These are phyloP conservation scores for Funneliformis caledonium DNA, from an alignment of 371 early-diverging fungal species.

Conservation along the genomic window DNA sequence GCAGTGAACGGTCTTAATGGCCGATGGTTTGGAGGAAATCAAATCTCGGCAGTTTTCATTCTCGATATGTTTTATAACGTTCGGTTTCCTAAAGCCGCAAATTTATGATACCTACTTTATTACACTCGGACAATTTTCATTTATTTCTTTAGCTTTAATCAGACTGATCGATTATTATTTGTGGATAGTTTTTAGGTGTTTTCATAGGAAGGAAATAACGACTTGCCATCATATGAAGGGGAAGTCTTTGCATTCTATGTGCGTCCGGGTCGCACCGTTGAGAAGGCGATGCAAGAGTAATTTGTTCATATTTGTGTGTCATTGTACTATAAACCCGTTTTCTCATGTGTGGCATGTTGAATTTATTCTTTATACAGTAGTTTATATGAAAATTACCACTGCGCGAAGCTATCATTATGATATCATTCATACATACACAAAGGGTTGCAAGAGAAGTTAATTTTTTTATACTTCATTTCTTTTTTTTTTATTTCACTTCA, in stretches of 20 bases:
- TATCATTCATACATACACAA: constrained; percentile 36
- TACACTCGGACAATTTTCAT: not conserved
- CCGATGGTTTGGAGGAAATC: constrained; percentile 82
- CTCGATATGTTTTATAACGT: constrained; percentile 74
- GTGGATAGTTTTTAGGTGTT: constrained; percentile 39
- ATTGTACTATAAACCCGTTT: constrained; percentile 29
- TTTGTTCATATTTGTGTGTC: constrained; percentile 40
- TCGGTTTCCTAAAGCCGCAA: constrained; percentile 61
- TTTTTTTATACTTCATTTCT: constrained; percentile 28
- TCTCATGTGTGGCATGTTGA: constrained; percentile 39
- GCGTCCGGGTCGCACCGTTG: constrained; percentile 23
- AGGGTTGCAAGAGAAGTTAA: constrained; percentile 41
- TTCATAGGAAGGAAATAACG: constrained; percentile 24
- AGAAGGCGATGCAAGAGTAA: constrained; percentile 37
- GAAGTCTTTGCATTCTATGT: constrained; percentile 30
- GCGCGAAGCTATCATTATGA: constrained; percentile 38
- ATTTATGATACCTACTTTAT: constrained; percentile 41
- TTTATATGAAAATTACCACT: constrained; percentile 38
- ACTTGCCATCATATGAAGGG: constrained; percentile 31
- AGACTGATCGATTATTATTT: constrained; percentile 38
- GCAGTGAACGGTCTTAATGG: constrained; percentile 73
- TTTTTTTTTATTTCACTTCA: constrained; percentile 24
- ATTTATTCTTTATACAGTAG: constrained; percentile 38
- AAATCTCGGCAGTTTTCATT: constrained; percentile 75
- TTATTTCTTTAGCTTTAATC: not conserved